These are phyloP conservation scores for Neurospora sp. DNA, from an alignment of 2,329 filamentous ascomycete species.

Conservation along the genomic window DNA sequence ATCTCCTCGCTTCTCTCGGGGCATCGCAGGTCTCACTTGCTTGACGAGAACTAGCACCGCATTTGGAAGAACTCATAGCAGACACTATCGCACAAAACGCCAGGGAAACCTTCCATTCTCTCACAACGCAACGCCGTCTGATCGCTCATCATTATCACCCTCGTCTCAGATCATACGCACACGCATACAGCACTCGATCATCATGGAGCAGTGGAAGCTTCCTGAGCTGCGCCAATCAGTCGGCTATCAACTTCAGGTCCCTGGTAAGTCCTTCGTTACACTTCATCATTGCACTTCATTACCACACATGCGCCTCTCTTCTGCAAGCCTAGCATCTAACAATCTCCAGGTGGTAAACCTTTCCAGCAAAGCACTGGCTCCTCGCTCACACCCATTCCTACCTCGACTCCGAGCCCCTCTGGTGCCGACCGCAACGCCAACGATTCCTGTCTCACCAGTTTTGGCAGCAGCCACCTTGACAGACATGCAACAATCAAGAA, in stretches of 20 bases:
- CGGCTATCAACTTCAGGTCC: background rate
- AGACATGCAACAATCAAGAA: too few relatives aligned
- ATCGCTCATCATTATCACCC: background rate
- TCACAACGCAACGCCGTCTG: background rate
- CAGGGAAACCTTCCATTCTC: background rate
- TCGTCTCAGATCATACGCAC: background rate
- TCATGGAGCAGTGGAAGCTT: background rate
- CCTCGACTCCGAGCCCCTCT: too few relatives aligned
- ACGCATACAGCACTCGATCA: background rate
- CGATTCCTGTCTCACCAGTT: background rate
- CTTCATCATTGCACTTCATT: background rate
- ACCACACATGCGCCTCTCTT: background rate
- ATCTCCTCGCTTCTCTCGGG: background rate
- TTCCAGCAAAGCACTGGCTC: background rate
- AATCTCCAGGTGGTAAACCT: background rate
- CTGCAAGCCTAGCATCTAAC: too few relatives aligned
- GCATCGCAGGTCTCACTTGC: background rate
- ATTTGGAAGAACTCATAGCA: background rate
- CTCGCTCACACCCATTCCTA: too few relatives aligned
- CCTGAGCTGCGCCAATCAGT: background rate
- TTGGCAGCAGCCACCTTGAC: too few relatives aligned
- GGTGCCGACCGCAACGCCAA: background rate
- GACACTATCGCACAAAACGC: background rate
- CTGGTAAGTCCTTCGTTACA: background rate
- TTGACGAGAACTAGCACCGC: background rate